Conservation (phyloP, 2,329 filamentous ascomycete species). For the Nemania serpens region DNA sequence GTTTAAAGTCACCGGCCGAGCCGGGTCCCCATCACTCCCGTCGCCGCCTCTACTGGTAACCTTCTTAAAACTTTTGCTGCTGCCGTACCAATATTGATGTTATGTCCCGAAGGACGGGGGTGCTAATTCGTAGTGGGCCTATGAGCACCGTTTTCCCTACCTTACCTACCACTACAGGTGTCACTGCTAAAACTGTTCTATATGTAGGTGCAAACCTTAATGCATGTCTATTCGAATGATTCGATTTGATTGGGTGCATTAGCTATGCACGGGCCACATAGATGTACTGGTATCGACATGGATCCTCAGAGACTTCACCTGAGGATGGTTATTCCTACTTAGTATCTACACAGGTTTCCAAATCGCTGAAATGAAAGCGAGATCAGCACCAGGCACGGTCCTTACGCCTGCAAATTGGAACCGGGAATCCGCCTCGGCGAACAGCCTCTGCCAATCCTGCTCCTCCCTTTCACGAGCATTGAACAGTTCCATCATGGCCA, state of each 20-base stretch:
- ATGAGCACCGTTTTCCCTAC: background rate
- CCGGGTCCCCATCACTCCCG: no score
- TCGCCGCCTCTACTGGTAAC: no score
- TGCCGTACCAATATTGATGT: no score
- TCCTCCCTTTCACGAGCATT: background rate
- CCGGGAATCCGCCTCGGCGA: background rate
- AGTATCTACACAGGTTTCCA: background rate
- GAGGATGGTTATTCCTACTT: background rate
- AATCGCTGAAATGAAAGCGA: background rate
- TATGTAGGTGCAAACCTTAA: background rate
- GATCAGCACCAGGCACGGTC: background rate
- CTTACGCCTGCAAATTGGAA: background rate
- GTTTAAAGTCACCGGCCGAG: no score
- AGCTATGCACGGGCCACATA: background rate
- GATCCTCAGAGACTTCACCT: background rate
- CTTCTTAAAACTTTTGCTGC: no score
- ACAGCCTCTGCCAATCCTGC: background rate
- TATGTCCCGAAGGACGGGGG: background rate
- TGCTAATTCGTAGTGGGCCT: constrained; percentile 1
- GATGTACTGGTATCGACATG: background rate
- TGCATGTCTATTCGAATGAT: background rate
- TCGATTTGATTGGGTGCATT: background rate
- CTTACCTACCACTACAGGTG: background rate
- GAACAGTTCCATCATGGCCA: background rate
- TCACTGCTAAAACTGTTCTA: background rate